These are phyloP conservation scores for Ophioceras dolichostomum DNA, from an alignment of 2,329 filamentous ascomycete species.

Conservation along the genomic window DNA sequence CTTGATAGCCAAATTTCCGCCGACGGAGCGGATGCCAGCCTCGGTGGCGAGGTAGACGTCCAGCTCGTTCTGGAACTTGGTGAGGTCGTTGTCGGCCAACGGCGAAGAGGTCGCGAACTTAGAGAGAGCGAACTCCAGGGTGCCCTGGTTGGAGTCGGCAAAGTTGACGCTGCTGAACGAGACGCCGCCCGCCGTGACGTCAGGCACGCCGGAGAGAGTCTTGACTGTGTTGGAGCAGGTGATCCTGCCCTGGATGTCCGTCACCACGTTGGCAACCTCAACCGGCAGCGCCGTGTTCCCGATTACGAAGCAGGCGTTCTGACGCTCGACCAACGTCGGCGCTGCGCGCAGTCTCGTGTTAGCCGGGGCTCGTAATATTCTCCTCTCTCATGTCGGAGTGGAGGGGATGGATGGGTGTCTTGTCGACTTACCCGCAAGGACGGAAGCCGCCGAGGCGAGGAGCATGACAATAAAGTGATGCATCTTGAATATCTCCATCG, in stretches of 20 bases:
- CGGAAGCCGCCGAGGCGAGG: background rate
- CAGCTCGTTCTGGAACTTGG: conserved; percentile 37
- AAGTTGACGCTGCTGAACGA: conserved; percentile 46
- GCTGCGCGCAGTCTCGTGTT: background rate
- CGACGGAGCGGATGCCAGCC: conserved; percentile 40
- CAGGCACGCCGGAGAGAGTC: conserved; percentile 41
- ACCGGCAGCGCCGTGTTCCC: conserved; percentile 35
- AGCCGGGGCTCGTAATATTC: background rate
- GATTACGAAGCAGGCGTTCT: conserved; percentile 36
- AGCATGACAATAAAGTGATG: background rate
- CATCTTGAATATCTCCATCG: conserved; percentile 1
- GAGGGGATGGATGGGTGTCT: background rate
- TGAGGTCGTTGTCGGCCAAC: conserved; percentile 35
- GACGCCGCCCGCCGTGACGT: conserved; percentile 37
- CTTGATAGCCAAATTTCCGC: conserved; percentile 42
- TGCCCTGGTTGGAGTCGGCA: conserved; percentile 29
- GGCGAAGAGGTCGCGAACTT: conserved; percentile 38
- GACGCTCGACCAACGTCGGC: conserved; percentile 6
- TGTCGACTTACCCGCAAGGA: background rate
- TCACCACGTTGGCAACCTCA: conserved; percentile 31
- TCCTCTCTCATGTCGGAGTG: too few species aligned
- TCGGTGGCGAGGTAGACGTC: conserved; percentile 48
- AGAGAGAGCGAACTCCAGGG: conserved; percentile 40
- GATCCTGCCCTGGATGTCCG: conserved; percentile 26
- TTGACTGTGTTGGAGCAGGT: conserved; percentile 34